phyloP scores from a whole-genome alignment of 2,329 filamentous ascomycete species.

The Exophiala sideris region DNA sequence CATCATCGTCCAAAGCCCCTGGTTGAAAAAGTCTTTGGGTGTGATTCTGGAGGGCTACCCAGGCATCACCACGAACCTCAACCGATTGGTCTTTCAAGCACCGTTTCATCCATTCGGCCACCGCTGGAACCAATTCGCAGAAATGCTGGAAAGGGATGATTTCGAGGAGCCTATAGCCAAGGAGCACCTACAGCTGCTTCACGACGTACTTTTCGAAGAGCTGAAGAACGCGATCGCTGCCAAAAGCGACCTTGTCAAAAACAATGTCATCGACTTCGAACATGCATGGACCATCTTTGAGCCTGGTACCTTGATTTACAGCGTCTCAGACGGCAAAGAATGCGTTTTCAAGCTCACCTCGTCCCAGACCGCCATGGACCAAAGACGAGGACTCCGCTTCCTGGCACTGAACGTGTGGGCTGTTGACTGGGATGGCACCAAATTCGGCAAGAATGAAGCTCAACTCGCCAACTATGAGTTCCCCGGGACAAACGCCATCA shows the following conservation, averaged over 20 bases:
- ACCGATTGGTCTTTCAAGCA: slow-evolving; percentile 58
- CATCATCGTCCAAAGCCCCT: slow-evolving; percentile 62
- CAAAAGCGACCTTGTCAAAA: slow-evolving; percentile 51
- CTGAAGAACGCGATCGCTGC: slow-evolving; percentile 50
- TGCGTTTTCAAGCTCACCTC: slow-evolving; percentile 34
- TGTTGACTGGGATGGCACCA: slow-evolving; percentile 38
- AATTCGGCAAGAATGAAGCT: slow-evolving; percentile 35
- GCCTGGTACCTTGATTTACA: slow-evolving; percentile 32
- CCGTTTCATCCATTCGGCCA: slow-evolving; percentile 65
- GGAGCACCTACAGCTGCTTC: slow-evolving; percentile 45
- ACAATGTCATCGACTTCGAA: slow-evolving; percentile 53
- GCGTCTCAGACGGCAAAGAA: slow-evolving; percentile 37
- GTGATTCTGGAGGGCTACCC: slow-evolving; percentile 58
- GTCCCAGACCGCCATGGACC: slow-evolving; percentile 4
- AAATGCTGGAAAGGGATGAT: slow-evolving; percentile 38
- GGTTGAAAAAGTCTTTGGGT: slow-evolving; percentile 56
- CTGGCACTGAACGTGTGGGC: slow-evolving; percentile 21
- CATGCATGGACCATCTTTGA: slow-evolving; percentile 43
- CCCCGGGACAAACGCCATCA: slow-evolving; percentile 40
- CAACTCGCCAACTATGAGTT: slow-evolving; percentile 33
- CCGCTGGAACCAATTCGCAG: slow-evolving; percentile 54
- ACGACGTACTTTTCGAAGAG: slow-evolving; percentile 49
- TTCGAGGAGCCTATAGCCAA: slow-evolving; percentile 44
- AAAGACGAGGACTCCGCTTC: slow-evolving; percentile 13
- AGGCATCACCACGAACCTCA: slow-evolving; percentile 57